phyloP scores from a whole-genome alignment of 83 land plant genomes.

The Larix sibirica region DNA sequence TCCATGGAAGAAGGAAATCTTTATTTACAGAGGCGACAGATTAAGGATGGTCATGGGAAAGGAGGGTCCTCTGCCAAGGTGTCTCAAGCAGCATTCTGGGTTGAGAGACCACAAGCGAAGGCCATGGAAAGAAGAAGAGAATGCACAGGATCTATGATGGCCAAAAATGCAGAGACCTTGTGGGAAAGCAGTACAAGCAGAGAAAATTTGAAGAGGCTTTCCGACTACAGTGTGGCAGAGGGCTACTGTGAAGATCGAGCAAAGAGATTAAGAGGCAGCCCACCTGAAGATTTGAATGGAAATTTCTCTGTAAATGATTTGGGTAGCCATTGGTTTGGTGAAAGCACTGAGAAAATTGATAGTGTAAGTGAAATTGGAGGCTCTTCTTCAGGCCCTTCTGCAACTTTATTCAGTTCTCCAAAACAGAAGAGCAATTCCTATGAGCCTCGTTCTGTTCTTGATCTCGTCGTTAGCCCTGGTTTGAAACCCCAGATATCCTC shows the following conservation, averaged over 20 bases:
- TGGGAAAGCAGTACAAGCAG: constrained; percentile 12
- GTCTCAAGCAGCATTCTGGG: constrained; percentile 8
- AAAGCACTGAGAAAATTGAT: constrained; percentile 6
- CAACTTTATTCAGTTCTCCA: constrained; percentile 9
- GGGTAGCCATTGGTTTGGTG: constrained; percentile 15
- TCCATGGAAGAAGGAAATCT: constrained; percentile 11
- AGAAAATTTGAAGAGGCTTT: constrained; percentile 17
- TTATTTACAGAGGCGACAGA: background rate
- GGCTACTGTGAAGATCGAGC: constrained; percentile 13
- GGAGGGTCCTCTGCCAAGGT: constrained; percentile 3
- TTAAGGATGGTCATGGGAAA: background rate
- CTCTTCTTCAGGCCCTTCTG: background rate
- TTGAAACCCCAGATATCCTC: background rate
- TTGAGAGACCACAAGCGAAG: constrained; percentile 10
- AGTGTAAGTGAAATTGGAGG: constrained; percentile 3
- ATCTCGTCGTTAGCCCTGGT: constrained; percentile 12
- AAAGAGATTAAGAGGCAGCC: constrained; percentile 9
- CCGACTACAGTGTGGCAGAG: constrained; percentile 1
- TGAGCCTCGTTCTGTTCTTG: constrained; percentile 12
- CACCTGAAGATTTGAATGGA: constrained; percentile 5
- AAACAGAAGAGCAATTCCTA: background rate
- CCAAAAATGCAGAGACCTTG: constrained; percentile 13
- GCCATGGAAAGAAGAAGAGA: constrained; percentile 1
- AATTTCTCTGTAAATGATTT: constrained; percentile 4
- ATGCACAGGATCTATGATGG: constrained; percentile 6